Base-by-base conservation (phyloP, 2,329 filamentous ascomycete genomes). In the Scytalidium sp. region DNA sequence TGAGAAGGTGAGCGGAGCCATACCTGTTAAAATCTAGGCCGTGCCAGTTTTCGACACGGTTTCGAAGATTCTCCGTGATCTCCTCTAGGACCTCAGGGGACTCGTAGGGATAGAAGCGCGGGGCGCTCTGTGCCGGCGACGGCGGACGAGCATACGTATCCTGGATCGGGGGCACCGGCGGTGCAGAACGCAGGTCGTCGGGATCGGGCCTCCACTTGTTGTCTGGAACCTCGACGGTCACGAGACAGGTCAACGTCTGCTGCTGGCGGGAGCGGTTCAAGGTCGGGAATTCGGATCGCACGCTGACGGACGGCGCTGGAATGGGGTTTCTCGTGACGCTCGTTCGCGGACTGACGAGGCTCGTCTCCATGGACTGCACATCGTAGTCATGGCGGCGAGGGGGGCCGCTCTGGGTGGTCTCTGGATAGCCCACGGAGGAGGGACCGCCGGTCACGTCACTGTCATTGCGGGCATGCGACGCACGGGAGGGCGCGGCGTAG, bases 11-110 rank as follows among this genome's bases (percentile, higher is more conserved):
- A 36, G 23, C 13, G 17, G 39, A 42, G 23, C 56, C 75, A 61
- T 72, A 87, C 79, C 89, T 83, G 63, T 84, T 83, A 63, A 97
- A 97, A 64, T 97, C 93, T 19, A 99, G 76, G 0, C 94, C 93
- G 66, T 99, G 94, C 94, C 94, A 99, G 60, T 97, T 97, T 62
- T 99, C 94, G 10, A 99, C 94, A n/a, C 92, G 85, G 42, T 75
- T 82, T 50, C 90, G 84, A 51, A 99, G 72, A 55, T 85, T 89
- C 63, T 97, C 90, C 0, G 92, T 95, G 64, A 94, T 88, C 56
- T 93, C 85, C 48, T 94, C 87, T 50, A 97, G 68, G 4, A 84
- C 84, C 59, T 92, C 88, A 2, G 83, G 76, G 2, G 88, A 80
- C 66, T 95, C 90, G 58, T 88, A 89, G 1, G 87, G 86, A 52